Base-by-base conservation (phyloP, 345 rosid species). In the Salix suchowensis region DNA sequence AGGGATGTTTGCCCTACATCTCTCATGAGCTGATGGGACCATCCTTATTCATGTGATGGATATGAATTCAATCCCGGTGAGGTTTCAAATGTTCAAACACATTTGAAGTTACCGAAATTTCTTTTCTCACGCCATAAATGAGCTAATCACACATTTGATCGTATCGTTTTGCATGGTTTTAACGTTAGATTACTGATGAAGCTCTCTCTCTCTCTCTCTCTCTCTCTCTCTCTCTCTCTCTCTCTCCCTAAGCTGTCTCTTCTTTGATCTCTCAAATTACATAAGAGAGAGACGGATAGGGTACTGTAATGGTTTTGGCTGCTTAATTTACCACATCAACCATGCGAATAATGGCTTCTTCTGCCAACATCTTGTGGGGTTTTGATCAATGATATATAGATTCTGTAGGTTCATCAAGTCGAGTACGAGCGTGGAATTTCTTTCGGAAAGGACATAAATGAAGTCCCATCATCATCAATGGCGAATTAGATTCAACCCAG, bases 201-300 rank as follows among this genome's bases (percentile, higher is more conserved):
- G 50, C 18, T 46, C 50, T 46, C 37, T 34, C 34, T 32, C 32
- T 32, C 5, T 32, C 5, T 30, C 32, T 30, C 32, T 30, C 5
- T 30, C 32, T 30, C 32, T 30, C 16, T 44, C 50, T 44, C 37
- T 34, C 34, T 32, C 32, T n/a, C n/a, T 32, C 4, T 32, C 4
- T 30, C 32, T 30, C 32, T 30, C 26, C 18, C 1, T 13, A 14
- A 46, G 18, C 18, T 46, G 10, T 4, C 50, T 12, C 50, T 3
- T 15, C 50, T 3, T 15, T 46, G 0, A 4, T 46, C 18, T 46
- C 50, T 46, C 5, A 4, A n/a, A n/a, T n/a, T 3, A 11, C 11
- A n/a, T 3, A 1, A 1, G 6, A 9, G 14, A 55, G 1, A 55
- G 44, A 12, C 23, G 8, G 23, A 9, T 3, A 0, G 1, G 0